A percentile compares a stretch with the other conserved stretches of the same genome.
Evolutionary conservation across 805 yeast species (phyloP).

Genomic region (Wickerhamomyces canadensis): DNA sequence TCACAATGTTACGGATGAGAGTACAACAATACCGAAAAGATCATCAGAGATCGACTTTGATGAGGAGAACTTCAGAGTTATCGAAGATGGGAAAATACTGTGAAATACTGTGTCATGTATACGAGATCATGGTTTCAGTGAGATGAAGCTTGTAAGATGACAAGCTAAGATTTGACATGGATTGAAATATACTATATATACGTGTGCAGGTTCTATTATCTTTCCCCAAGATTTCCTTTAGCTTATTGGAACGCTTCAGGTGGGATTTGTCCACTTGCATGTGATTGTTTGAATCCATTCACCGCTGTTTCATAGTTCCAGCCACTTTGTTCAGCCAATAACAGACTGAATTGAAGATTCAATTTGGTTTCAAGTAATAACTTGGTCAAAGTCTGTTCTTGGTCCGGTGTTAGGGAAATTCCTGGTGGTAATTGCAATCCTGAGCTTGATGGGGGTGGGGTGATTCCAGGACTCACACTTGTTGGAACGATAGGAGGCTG

Average conservation of each 20-base stretch:
- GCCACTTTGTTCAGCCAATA: constrained; percentile 83
- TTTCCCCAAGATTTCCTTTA: no score
- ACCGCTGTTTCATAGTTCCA: constrained; percentile 75
- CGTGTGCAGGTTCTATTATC: no score
- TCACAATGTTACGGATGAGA: no score
- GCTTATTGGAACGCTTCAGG: constrained; percentile 21
- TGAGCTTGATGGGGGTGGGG: constrained; percentile 27
- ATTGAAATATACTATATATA: no score
- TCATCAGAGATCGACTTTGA: no score
- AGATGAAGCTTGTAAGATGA: no score
- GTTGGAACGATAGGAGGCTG: constrained; percentile 5
- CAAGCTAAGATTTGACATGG: no score
- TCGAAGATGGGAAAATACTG: no score
- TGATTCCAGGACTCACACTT: constrained; percentile 3
- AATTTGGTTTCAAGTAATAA: constrained; percentile 69
- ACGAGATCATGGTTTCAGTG: no score
- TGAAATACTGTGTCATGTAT: no score
- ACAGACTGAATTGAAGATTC: constrained; percentile 70
- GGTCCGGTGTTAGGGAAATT: constrained; percentile 48
- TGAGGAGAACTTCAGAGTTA: no score
- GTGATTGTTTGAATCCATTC: constrained; percentile 62
- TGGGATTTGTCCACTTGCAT: constrained; percentile 23
- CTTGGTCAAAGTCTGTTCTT: constrained; percentile 59
- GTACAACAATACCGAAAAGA: no score
- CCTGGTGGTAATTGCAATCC: constrained; percentile 15